These are phyloP conservation scores for Mycena indigotica DNA, from an alignment of 768 basidiomycete species.

Conservation along the genomic window DNA sequence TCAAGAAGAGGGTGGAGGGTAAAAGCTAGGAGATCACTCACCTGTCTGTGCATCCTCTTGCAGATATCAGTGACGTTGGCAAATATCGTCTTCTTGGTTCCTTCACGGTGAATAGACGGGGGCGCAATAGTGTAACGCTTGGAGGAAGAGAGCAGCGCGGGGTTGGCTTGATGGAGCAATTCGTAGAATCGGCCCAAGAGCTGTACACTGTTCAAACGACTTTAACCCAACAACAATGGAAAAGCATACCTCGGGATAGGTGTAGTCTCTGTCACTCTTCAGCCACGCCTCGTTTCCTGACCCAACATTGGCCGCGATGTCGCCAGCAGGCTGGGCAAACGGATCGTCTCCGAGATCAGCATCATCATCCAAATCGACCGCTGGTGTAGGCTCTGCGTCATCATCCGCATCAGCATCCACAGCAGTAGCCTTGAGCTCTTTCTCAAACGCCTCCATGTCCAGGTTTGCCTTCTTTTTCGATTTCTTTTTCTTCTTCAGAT, in stretches of 20 bases:
- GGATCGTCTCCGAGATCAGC: slow-evolving; percentile 88
- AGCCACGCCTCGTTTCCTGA: slow-evolving; percentile 88
- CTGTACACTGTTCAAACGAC: slow-evolving; percentile 41
- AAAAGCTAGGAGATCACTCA: slow-evolving; percentile 10
- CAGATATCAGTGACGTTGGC: slow-evolving; percentile 97
- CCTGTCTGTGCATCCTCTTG: slow-evolving; percentile 93
- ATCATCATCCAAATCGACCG: slow-evolving; percentile 72
- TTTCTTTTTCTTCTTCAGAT: slow-evolving; percentile 97
- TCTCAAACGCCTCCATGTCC: slow-evolving; percentile 93
- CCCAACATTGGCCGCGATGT: slow-evolving; percentile 63
- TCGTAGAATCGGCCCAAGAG: slow-evolving; percentile 92
- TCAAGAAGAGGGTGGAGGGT: background rate
- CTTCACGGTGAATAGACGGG: slow-evolving; percentile 91
- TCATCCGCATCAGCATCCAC: slow-evolving; percentile 66
- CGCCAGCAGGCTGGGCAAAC: slow-evolving; percentile 60
- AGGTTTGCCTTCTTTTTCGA: slow-evolving; percentile 86
- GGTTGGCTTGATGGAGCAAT: slow-evolving; percentile 91
- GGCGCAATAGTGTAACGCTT: slow-evolving; percentile 98
- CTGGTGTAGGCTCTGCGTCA: slow-evolving; percentile 59
- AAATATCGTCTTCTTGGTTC: slow-evolving; percentile 96
- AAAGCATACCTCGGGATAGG: slow-evolving; percentile 82
- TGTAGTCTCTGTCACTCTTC: slow-evolving; percentile 90
- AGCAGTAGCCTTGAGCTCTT: slow-evolving; percentile 71
- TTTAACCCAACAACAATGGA: background rate
- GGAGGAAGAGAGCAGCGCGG: slow-evolving; percentile 78